Percentiles rank a stretch among this genome's conserved stretches.
Evolutionary conservation across 371 early-diverging fungal species (phyloP).

Genomic region (Actinomortierella ambigua): DNA sequence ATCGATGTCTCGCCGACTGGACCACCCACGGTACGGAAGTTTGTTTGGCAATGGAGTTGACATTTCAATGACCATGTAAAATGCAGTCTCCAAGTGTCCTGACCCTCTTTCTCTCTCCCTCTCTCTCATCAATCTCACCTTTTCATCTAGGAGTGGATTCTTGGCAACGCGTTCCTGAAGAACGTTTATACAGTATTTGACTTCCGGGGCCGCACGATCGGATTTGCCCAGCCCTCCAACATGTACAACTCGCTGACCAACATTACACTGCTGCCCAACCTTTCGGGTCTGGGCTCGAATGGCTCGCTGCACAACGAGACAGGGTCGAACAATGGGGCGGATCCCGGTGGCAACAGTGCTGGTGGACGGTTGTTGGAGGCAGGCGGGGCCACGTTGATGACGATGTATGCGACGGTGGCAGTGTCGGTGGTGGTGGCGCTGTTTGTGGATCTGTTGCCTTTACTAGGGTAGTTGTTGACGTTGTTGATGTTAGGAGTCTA

Average conservation of each 20-base stretch:
- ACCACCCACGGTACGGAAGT: constrained; percentile 13
- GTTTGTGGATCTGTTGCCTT: background rate
- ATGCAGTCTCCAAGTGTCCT: background rate
- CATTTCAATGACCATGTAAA: background rate
- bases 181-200: constrained; percentile 43
- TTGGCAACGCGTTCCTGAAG: constrained; percentile 36
- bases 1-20: constrained; percentile 21
- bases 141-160: constrained; percentile 29
- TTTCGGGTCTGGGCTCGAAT: constrained; percentile 9
- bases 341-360: background rate
- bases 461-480: background rate
- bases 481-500: too few species aligned
- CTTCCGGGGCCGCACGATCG: constrained; percentile 21
- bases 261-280: constrained; percentile 28
- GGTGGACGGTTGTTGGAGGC: background rate
- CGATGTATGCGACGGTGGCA: background rate
- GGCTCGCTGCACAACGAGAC: background rate
- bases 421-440: background rate
- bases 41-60: too few species aligned
- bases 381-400: background rate
- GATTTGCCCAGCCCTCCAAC: constrained; percentile 43
- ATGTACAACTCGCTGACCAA: constrained; percentile 38
- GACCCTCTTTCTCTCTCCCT: background rate
- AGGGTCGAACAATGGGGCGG: constrained; percentile 7
- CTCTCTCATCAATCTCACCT: background rate